Evolutionary conservation across 306 rosid species (phyloP), one percentile per base, ranked within the genome.

Genomic region (Medicago lupulina): DNA sequence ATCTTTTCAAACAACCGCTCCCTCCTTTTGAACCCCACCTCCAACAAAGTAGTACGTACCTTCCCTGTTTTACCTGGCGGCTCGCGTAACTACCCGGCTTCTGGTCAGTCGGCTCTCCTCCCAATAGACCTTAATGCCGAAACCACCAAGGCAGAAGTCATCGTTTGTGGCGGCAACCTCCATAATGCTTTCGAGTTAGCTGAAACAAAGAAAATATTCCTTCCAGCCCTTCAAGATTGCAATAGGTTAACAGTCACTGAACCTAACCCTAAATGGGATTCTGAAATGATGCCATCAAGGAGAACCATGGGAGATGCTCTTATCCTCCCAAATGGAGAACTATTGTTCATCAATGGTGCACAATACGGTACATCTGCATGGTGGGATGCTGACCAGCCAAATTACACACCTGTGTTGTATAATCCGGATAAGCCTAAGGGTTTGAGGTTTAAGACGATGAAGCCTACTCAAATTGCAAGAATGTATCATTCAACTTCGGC

Each of bases 61-160:
- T 88, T 72, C 57, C 97, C 93, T 0, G 49, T 69, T 63, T 74
- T 95, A 13, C 67, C 16, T 0, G 97, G 97, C 0, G 97, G 97
- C 1, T 78, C 97, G 5, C 85, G 98, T 0, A 96, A 92, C 93
- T 96, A 96, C 86, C 99, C 98, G 0, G 90, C 98, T 4, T 92
- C 97, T 0, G 99, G 87, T 39, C 89, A 85, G 96, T 96, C 98
- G 0, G 92, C 90, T 1, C 88, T 96, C 36, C 93, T 92, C 60
- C 99, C 99, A 1, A 71, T 96, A 23, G 83, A 83, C 14, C 98
- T 96, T 57, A 28, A 72, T 3, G 83, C 62, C 34, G 67, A 21
- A 7, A 12, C 25, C 47, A 18, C 46, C 16, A 80, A 84, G 1
- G 88, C 89, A 0, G 98, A 90, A 80, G 90, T 92, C 54, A 80